These are phyloP conservation scores for Mortierella antarctica DNA, from an alignment of 192 early-diverging fungal species.

Conservation along the genomic window DNA sequence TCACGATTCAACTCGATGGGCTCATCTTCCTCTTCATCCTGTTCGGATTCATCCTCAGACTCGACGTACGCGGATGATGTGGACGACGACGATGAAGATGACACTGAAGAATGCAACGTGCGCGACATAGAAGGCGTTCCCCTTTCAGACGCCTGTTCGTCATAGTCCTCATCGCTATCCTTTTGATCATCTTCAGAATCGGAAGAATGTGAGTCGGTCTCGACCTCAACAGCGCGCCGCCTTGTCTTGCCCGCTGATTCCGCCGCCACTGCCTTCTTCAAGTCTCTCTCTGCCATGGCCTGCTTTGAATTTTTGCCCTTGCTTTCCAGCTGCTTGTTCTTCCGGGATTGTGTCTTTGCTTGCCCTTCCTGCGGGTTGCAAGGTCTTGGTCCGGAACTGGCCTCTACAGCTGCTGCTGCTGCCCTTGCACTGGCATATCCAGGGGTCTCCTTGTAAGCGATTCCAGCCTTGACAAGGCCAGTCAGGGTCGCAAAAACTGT, in stretches of 20 bases:
- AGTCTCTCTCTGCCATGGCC: too few relatives aligned
- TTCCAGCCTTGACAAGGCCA: conserved; percentile 61
- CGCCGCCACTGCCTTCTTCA: too few relatives aligned
- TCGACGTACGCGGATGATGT: conserved; percentile 1
- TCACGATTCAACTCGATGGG: conserved; percentile 36
- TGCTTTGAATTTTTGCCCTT: too few relatives aligned
- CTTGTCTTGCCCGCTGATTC: too few relatives aligned
- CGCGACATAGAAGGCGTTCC: not conserved
- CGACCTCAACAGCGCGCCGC: too few relatives aligned
- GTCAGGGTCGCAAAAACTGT: conserved; percentile 55
- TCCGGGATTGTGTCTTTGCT: not conserved
- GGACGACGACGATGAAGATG: conserved; percentile 3
- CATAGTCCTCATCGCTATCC: not conserved
- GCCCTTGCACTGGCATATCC: conserved; percentile 45
- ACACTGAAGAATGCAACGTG: not conserved
- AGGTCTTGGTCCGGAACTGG: not conserved
- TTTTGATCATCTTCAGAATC: not conserved
- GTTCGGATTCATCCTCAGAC: not conserved
- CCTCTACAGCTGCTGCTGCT: not conserved
- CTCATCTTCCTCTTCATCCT: conserved; percentile 11
- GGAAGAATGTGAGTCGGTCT: too few relatives aligned
- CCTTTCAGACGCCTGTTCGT: conserved; percentile 1
- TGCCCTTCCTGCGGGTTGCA: not conserved
- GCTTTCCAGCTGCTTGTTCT: too few relatives aligned
- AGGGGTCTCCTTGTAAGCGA: conserved; percentile 60